These are phyloP conservation scores for Gnaphalium uliginosum DNA, from an alignment of 129 eudicot species.

Conservation along the genomic window DNA sequence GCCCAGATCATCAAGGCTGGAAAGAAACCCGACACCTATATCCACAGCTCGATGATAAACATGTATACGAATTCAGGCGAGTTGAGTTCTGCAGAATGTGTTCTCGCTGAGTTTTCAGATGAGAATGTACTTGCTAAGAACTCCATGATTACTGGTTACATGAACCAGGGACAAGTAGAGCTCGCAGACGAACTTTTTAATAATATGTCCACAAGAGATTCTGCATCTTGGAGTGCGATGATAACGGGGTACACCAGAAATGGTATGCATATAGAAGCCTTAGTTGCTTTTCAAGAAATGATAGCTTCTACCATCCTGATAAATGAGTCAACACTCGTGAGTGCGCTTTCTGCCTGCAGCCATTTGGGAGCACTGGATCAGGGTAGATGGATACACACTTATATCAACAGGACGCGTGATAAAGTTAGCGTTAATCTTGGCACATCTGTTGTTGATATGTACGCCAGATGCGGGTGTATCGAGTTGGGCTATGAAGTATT, in stretches of 20 bases:
- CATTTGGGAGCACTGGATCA: slow-evolving; percentile 43
- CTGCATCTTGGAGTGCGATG: slow-evolving; percentile 54
- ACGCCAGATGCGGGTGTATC: slow-evolving; percentile 49
- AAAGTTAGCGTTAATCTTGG: slow-evolving; percentile 32
- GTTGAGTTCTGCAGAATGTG: slow-evolving; percentile 35
- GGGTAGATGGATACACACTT: slow-evolving; percentile 53
- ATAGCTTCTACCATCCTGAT: slow-evolving; percentile 24
- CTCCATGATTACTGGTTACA: slow-evolving; percentile 41
- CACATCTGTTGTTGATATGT: slow-evolving; percentile 52
- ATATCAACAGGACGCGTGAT: slow-evolving; percentile 24
- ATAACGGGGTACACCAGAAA: slow-evolving; percentile 42
- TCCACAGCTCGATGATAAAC: slow-evolving; percentile 40
- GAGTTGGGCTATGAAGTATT: slow-evolving; percentile 42
- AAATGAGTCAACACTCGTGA: slow-evolving; percentile 43
- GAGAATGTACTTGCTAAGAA: slow-evolving; percentile 39
- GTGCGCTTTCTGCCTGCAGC: slow-evolving; percentile 43
- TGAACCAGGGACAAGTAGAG: slow-evolving; percentile 38
- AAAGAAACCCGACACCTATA: slow-evolving; percentile 30
- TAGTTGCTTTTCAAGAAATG: slow-evolving; percentile 39
- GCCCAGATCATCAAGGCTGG: slow-evolving; percentile 47
- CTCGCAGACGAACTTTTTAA: slow-evolving; percentile 29
- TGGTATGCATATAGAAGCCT: slow-evolving; percentile 38
- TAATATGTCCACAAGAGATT: slow-evolving; percentile 34
- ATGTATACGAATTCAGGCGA: slow-evolving; percentile 42
- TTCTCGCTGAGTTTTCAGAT: slow-evolving; percentile 34